phyloP scores from a whole-genome alignment of 2,329 filamentous ascomycete species.

The Phialocephala sp. region DNA sequence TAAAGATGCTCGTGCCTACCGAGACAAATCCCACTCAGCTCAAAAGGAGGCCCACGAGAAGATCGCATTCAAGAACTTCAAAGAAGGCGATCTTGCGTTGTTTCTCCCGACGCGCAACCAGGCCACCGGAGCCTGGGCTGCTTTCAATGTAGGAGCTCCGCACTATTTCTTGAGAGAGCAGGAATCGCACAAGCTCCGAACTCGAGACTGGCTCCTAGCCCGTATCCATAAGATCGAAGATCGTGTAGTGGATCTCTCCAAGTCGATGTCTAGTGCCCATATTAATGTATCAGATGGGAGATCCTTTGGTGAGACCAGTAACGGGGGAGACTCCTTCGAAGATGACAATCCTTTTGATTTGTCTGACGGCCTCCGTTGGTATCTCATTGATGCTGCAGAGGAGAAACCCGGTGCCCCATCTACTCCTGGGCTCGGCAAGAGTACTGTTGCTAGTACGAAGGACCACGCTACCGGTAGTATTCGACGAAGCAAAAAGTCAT shows the following conservation, averaged over 20 bases:
- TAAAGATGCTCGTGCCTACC: slow-evolving; percentile 83
- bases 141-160: slow-evolving; percentile 96
- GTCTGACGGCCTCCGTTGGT: slow-evolving; percentile 94
- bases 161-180: slow-evolving; percentile 97
- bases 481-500: slow-evolving; percentile 50
- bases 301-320: slow-evolving; percentile 56
- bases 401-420: slow-evolving; percentile 90
- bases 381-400: slow-evolving; percentile 89
- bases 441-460: slow-evolving; percentile 85
- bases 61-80: slow-evolving; percentile 94
- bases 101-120: slow-evolving; percentile 96
- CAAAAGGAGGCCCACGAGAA: slow-evolving; percentile 92
- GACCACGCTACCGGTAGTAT: slow-evolving; percentile 85
- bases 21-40: slow-evolving; percentile 81
- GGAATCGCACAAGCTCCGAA: slow-evolving; percentile 82
- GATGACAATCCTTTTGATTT: slow-evolving; percentile 98
- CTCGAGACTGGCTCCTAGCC: slow-evolving; percentile 94
- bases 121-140: slow-evolving; percentile 93
- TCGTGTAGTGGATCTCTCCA: slow-evolving; percentile 89
- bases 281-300: slow-evolving; percentile 46
- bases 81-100: slow-evolving; percentile 90
- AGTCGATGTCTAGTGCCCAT: slow-evolving; percentile 58
- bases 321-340: slow-evolving; percentile 64
- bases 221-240: slow-evolving; percentile 91
- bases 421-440: slow-evolving; percentile 91